phyloP scores from a whole-genome alignment of 306 rosid genomes.

The Fragaria vesca region DNA sequence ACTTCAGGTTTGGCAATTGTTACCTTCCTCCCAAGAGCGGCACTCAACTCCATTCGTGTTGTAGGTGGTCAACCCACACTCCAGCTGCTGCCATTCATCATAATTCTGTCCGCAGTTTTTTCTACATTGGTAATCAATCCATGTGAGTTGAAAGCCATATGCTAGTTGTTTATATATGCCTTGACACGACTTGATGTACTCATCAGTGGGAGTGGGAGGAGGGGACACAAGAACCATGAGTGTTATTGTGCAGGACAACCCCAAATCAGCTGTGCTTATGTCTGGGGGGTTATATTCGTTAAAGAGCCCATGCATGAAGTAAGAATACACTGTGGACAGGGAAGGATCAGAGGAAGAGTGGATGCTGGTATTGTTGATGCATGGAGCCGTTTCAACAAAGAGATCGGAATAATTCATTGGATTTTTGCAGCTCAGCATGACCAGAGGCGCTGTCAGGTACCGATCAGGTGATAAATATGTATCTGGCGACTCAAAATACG shows the following conservation, averaged over 20 bases:
- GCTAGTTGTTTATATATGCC: not conserved
- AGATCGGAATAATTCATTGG: not conserved
- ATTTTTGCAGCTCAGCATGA: not conserved
- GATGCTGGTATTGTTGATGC: not conserved
- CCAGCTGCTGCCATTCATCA: no score
- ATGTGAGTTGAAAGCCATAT: not conserved
- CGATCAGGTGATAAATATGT: no score
- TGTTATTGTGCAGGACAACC: not conserved
- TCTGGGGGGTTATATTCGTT: no score
- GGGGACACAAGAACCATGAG: not conserved
- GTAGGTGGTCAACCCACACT: not conserved
- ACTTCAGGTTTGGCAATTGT: not conserved
- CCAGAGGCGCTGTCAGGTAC: not conserved
- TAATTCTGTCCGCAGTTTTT: not conserved
- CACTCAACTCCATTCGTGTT: not conserved
- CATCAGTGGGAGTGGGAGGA: not conserved
- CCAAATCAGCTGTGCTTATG: not conserved
- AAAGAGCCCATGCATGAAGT: not conserved
- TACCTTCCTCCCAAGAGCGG: not conserved
- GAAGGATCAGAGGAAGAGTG: not conserved
- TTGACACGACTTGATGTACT: not conserved
- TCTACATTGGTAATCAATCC: not conserved
- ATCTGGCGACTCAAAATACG: not conserved
- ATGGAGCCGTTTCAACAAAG: not conserved
- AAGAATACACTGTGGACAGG: not conserved